These are phyloP conservation scores for Penicillium sp. DNA, from an alignment of 2,329 filamentous ascomycete genomes.

Conservation along the genomic window DNA sequence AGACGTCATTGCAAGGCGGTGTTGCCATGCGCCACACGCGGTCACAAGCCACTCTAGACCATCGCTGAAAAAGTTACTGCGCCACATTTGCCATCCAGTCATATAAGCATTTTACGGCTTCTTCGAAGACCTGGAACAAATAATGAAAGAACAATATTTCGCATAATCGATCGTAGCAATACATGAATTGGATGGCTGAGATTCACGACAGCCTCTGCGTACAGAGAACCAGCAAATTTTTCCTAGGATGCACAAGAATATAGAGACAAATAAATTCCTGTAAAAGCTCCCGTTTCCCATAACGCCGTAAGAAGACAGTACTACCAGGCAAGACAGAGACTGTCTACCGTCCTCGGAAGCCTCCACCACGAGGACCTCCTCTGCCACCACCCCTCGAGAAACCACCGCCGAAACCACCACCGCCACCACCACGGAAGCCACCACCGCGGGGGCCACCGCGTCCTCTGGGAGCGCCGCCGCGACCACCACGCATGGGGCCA, in stretches of 20 bases:
- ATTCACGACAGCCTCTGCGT: too few relatives aligned
- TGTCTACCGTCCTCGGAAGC: too few relatives aligned
- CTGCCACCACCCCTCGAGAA: constrained; percentile 7
- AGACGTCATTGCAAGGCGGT: constrained; percentile 33
- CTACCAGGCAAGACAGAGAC: too few relatives aligned
- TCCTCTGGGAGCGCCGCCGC: constrained; percentile 37
- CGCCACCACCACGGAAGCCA: constrained; percentile 15
- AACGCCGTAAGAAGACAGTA: constrained; percentile 39
- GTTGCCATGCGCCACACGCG: constrained; percentile 24
- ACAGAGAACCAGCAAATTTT: too few relatives aligned
- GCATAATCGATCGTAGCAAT: too few relatives aligned
- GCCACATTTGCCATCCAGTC: too few relatives aligned
- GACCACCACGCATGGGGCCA: too few relatives aligned
- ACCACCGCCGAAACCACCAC: constrained; percentile 21
- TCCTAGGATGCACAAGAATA: constrained; percentile 33
- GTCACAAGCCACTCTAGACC: constrained; percentile 19
- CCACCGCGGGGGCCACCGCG: constrained; percentile 22
- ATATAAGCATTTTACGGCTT: too few relatives aligned
- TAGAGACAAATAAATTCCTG: constrained; percentile 31
- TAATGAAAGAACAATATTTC: too few relatives aligned
- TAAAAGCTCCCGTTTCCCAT: constrained; percentile 35
- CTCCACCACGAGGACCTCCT: constrained; percentile 13
- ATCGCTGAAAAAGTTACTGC: too few relatives aligned
- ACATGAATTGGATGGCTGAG: too few relatives aligned
- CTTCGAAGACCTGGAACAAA: too few relatives aligned